Evolutionary conservation across 352 stramenopile species (phyloP).

Genomic region (Globisporangium camurandrum): DNA sequence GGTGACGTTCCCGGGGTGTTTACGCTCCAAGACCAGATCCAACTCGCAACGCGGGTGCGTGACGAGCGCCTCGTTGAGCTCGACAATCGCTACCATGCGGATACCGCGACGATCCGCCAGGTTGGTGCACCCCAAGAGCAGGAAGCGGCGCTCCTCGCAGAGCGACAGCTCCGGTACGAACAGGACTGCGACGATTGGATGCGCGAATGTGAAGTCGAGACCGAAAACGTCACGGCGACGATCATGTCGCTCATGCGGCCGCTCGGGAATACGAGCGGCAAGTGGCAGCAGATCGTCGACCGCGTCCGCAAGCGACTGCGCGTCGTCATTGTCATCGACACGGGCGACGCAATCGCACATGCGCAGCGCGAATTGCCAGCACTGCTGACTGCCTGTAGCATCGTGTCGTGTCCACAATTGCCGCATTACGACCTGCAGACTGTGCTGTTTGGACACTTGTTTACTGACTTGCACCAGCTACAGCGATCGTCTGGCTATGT

Average conservation of each 20-base stretch:
- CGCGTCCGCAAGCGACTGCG: conserved; percentile 40
- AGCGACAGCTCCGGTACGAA: conserved; percentile 45
- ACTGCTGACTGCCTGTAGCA: conserved; percentile 24
- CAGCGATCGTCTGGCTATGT: too few relatives aligned
- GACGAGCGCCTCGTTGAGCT: conserved; percentile 57
- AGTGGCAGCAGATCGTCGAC: conserved; percentile 59
- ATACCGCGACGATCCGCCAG: conserved; percentile 25
- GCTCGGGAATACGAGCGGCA: conserved; percentile 56
- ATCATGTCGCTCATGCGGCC: conserved; percentile 74
- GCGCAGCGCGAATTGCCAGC: conserved; percentile 12
- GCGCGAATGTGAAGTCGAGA: conserved; percentile 56
- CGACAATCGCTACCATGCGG: conserved; percentile 23
- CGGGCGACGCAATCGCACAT: conserved; percentile 6
- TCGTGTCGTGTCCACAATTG: conserved; percentile 23
- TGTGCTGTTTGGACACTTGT: conserved; percentile 37
- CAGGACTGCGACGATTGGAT: conserved; percentile 57
- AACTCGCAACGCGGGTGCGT: conserved; percentile 43
- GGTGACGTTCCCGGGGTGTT: conserved; percentile 57
- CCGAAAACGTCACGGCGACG: conserved; percentile 54
- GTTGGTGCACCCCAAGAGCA: conserved; percentile 12
- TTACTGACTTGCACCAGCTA: conserved; percentile 23
- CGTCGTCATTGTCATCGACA: conserved; percentile 38
- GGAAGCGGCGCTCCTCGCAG: conserved; percentile 15
- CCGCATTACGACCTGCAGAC: conserved; percentile 19
- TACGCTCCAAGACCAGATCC: conserved; percentile 57